Evolutionary conservation across 805 yeast species (phyloP).

Genomic region (Pichia gijzeniarum): DNA sequence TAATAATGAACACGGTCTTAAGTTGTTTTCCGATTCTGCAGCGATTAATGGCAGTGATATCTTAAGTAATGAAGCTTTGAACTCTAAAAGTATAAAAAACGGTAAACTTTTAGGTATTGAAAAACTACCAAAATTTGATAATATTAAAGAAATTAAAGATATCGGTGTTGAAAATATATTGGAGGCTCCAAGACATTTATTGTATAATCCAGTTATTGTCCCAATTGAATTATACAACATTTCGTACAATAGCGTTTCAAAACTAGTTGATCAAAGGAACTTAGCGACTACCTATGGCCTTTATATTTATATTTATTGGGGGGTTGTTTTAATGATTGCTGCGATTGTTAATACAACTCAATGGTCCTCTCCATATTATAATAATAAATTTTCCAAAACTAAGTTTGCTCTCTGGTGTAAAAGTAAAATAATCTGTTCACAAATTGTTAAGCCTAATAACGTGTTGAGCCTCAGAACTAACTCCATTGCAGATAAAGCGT

Average conservation of each 20-base stretch:
- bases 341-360: conserved; percentile 23
- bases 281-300: conserved; percentile 28
- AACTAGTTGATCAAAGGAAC: conserved; percentile 25
- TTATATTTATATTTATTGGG: conserved; percentile 30
- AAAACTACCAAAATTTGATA: conserved; percentile 5
- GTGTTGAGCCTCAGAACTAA: conserved; percentile 3
- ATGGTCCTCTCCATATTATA: conserved; percentile 32
- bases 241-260: conserved; percentile 26
- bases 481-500: neutral
- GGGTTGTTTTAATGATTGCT: conserved; percentile 22
- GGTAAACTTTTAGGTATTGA: conserved; percentile 4
- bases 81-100: conserved; percentile 3
- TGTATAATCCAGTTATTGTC: conserved; percentile 27
- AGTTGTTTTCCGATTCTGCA: neutral
- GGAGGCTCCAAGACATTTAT: conserved; percentile 3
- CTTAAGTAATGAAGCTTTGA: too few species aligned
- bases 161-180: conserved; percentile 9
- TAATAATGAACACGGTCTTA: neutral
- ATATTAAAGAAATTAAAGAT: conserved; percentile 5
- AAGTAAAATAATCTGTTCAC: conserved; percentile 30
- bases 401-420: conserved; percentile 26
- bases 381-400: conserved; percentile 19
- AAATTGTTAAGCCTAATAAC: conserved; percentile 22
- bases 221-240: conserved; percentile 19
- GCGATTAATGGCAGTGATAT: neutral